Evolutionary conservation across 805 yeast species (phyloP), one percentile per base, ranked within the genome.

Genomic region (Torulaspora maleeae): DNA sequence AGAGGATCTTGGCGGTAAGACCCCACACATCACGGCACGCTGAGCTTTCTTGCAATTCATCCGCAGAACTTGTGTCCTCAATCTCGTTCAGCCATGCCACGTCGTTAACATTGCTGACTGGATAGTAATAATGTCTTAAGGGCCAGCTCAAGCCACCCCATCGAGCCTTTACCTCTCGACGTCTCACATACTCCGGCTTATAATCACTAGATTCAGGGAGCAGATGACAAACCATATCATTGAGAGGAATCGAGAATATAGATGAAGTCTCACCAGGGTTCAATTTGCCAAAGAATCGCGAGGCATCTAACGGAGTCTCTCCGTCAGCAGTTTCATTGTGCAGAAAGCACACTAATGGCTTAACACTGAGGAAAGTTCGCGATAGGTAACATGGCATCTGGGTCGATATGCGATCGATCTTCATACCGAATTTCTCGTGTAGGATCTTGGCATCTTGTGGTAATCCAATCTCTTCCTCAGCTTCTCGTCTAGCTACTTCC

Each of bases 391-490:
- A 75, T 1, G 98, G 97, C 54, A 90, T 59, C 8, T 73, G 71
- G 33, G 76, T 74, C 3, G 52, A 47, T 25, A 89, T 58, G 44
- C 75, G 77, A 43, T 84, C 86, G 24, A 89, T 69, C 19, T 66
- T 63, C 56, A 83, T 74, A 0, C 86, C 86, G 53, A 63, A 75
- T 27, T 74, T 65, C 12, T 58, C 55, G 33, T 59, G 48, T 28
- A 83, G 63, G 8, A 60, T 59, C 0, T 64, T 68, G 47, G 83
- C 77, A 54, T 73, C 64, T 12, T 72, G 63, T 9, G 76, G 74
- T 17, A 87, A 61, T 0, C 96, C 96, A 40, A 90, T 86, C 61
- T 90, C 98, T 60, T 90, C 98, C 45, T 74, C 76, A 50, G 89
- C 80, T 63, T 90, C 98, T 27, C 98, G 70, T 47, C 95, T 71